Evolutionary conservation across 2,329 filamentous ascomycete species (phyloP), one percentile per base, ranked within the genome.

Genomic region (Trichoderma sp.): DNA sequence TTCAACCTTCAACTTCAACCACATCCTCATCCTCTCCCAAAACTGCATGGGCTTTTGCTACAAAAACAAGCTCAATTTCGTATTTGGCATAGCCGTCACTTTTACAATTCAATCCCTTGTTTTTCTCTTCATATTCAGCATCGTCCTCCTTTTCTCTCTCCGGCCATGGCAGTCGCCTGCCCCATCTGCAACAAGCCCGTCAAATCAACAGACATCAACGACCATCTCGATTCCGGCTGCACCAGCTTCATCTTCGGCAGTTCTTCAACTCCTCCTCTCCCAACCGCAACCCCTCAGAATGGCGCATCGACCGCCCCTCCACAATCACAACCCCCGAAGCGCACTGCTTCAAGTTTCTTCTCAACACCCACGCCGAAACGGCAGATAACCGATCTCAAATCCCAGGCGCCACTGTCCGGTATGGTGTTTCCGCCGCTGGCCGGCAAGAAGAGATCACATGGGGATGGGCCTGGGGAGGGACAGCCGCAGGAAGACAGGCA

Each of bases 161-260:
- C 62, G 56, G 75, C 64, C 75, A 76, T 76, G 75, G 75, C 75
- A 56, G 80, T 97, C 79, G 89, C 91, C 80, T 98, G 95, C 82
- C 95, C 95, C 18, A 94, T 95, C 78, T 98, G 95, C 86, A 88
- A 90, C 81, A 93, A 93, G 80, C 87, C 88, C 74, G 94, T 97
- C 80, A 92, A 90, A 78, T 86, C 92, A 78, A 86, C 87, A 81
- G 90, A 93, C 79, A 98, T 98, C 87, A 98, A 98, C 85, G 89
- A 89, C 79, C 96, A 98, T 84, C 91, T 98, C 82, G 97, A 98
- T 85, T 96, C 94, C 35, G 90, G 90, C 78, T 98, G 96, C 86
- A 84, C 89, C 76, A 88, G 87, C 45, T 92, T 92, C 82, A 83
- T 97, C 77, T 86, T 93, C 81, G 90, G 92, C 76, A 68, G 66